These are phyloP conservation scores for Adiantum capillusveneris DNA, from an alignment of 75 land plant species.

Conservation along the genomic window DNA sequence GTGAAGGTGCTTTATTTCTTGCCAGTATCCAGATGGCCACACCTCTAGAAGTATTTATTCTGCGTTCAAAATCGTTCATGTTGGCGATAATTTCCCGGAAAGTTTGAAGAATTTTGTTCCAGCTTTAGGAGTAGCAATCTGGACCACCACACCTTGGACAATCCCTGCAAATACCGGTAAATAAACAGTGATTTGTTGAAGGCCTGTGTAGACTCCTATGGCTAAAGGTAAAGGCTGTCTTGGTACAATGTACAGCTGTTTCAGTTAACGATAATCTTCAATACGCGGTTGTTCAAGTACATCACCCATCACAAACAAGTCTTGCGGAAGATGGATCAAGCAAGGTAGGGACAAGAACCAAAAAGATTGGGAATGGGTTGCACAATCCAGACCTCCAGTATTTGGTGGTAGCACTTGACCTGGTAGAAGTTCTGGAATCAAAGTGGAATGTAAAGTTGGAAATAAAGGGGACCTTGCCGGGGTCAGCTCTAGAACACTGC, in stretches of 20 bases:
- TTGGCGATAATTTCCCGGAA: conserved; percentile 35
- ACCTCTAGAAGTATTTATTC: conserved; percentile 86
- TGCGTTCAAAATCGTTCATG: conserved; percentile 52
- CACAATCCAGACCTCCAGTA: conserved; percentile 31
- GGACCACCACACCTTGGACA: conserved; percentile 99
- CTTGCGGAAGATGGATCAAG: conserved; percentile 19
- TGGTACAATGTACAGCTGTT: conserved; percentile 68
- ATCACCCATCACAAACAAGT: background rate
- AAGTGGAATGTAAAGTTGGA: conserved; percentile 71
- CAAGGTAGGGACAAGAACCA: conserved; percentile 21
- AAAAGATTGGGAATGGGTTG: conserved; percentile 43
- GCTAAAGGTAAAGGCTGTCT: no score
- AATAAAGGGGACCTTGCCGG: conserved; percentile 48
- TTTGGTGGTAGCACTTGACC: conserved; percentile 77
- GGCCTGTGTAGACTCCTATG: background rate
- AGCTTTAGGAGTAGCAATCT: conserved; percentile 66
- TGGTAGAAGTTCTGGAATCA: conserved; percentile 52
- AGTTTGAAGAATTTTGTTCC: conserved; percentile 56
- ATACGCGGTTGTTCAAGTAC: conserved; percentile 76
- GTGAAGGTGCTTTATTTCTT: background rate
- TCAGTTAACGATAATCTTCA: conserved; percentile 83
- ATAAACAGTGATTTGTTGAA: conserved; percentile 1
- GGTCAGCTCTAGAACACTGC: conserved; percentile 79
- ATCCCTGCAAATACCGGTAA: conserved; percentile 96
- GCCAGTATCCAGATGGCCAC: conserved; percentile 98